These are phyloP conservation scores for Diplotaxis tenuifolia DNA, from an alignment of 345 rosid species.

Conservation along the genomic window DNA sequence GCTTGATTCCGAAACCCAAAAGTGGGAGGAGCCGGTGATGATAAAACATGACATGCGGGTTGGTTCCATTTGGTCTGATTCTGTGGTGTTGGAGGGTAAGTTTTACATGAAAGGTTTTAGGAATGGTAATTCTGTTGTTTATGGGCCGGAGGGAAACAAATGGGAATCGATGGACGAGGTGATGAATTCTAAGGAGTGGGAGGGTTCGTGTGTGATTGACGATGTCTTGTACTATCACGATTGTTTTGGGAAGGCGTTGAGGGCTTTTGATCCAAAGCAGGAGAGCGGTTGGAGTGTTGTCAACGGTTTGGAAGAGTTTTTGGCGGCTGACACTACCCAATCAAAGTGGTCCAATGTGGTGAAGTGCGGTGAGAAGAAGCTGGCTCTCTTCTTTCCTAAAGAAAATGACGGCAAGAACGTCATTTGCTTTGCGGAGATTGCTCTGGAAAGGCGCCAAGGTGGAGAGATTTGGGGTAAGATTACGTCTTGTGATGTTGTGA, in stretches of 20 bases:
- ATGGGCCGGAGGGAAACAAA: too few species aligned
- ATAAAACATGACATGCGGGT: background rate
- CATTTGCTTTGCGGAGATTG: background rate
- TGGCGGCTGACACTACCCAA: too few species aligned
- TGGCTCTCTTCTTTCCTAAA: background rate
- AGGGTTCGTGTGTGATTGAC: background rate
- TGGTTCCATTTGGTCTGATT: background rate
- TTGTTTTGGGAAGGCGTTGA: background rate
- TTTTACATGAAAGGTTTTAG: background rate
- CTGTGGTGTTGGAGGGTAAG: background rate
- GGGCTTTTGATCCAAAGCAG: background rate
- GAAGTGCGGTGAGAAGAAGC: too few species aligned
- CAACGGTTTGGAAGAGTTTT: background rate
- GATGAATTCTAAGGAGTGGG: background rate
- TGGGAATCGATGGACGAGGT: background rate
- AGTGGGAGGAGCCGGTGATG: background rate
- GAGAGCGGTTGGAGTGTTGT: background rate
- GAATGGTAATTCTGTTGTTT: too few species aligned
- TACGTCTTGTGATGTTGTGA: background rate
- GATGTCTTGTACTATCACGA: too few species aligned
- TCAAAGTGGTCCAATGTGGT: too few species aligned
- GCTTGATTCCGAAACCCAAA: background rate
- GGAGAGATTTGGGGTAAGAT: background rate
- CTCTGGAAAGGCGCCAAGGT: background rate
- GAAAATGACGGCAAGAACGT: background rate